Conservation (phyloP, 805 yeast genomes). For the Henningerozyma blattae region DNA sequence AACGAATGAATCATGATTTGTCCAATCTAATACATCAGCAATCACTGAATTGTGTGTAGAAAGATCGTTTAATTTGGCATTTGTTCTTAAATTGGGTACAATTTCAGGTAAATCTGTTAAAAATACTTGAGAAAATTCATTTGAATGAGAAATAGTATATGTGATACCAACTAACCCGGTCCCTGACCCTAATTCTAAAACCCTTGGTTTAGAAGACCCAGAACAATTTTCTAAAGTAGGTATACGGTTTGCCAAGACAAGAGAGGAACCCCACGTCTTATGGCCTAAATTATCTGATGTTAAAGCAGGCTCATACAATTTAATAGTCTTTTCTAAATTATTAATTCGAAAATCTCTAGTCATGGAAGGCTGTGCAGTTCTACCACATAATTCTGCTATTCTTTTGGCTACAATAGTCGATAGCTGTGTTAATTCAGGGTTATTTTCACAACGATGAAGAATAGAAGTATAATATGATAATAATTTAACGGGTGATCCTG, state of each 20-base stretch:
- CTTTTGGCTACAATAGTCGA: no score
- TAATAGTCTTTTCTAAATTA: conserved; percentile 19
- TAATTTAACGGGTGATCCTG: no score
- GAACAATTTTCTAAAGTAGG: conserved; percentile 1
- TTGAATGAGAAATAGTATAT: conserved; percentile 21
- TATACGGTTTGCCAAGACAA: conserved; percentile 45
- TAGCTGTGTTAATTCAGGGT: no score
- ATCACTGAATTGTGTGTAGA: conserved; percentile 7
- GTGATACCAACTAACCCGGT: conserved; percentile 85
- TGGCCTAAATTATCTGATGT: conserved; percentile 81
- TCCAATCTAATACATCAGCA: conserved; percentile 69
- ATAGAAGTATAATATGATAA: no score
- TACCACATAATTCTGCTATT: conserved; percentile 72
- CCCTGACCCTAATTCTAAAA: conserved; percentile 86
- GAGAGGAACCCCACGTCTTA: conserved; percentile 93
- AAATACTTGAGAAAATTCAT: conserved; percentile 31
- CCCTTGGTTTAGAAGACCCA: conserved; percentile 8
- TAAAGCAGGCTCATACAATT: conserved; percentile 68
- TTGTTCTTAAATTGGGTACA: conserved; percentile 50
- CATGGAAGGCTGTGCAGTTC: conserved; percentile 70
- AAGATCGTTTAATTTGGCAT: conserved; percentile 41
- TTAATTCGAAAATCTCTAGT: conserved; percentile 44
- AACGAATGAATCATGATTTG: conserved; percentile 35
- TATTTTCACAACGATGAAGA: no score
- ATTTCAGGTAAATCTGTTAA: conserved; percentile 78